Conservation (phyloP, 2,329 filamentous ascomycete species). For the Cryphonectria japonica region DNA sequence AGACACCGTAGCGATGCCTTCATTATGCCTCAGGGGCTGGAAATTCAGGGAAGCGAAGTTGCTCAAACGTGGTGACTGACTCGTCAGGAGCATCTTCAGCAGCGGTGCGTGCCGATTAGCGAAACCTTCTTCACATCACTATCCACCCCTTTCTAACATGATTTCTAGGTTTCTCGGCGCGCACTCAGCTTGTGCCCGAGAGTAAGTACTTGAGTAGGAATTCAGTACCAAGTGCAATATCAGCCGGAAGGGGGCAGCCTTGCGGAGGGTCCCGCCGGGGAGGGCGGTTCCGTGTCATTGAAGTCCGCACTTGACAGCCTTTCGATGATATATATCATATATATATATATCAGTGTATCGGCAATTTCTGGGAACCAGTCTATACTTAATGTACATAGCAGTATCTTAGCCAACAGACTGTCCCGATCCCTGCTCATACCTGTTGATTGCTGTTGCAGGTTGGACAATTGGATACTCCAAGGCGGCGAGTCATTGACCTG, state of each 20-base stretch:
- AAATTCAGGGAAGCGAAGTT: constrained; percentile 2
- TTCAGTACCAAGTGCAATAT: too few species aligned
- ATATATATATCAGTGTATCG: not conserved
- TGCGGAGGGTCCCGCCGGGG: too few species aligned
- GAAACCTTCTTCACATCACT: not conserved
- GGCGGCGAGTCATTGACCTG: not conserved
- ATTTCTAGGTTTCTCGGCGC: not conserved
- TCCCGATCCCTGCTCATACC: not conserved
- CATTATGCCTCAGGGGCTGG: constrained; percentile 2
- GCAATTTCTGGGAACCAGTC: too few species aligned
- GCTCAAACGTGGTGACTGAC: constrained; percentile 9
- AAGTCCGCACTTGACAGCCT: not conserved
- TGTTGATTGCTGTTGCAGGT: not conserved
- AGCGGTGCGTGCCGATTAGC: constrained; percentile 2
- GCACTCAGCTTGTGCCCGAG: not conserved
- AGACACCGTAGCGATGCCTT: not conserved
- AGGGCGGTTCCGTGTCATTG: not conserved
- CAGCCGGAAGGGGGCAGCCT: not conserved
- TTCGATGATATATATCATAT: not conserved
- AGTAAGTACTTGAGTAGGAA: too few species aligned
- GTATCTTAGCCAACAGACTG: not conserved
- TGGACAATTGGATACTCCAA: not conserved
- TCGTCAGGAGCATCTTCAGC: not conserved
- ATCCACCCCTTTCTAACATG: not conserved
- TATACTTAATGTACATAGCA: too few species aligned